Evolutionary conservation across 2,329 filamentous ascomycete species (phyloP).

Genomic region (Alternaria alternata): DNA sequence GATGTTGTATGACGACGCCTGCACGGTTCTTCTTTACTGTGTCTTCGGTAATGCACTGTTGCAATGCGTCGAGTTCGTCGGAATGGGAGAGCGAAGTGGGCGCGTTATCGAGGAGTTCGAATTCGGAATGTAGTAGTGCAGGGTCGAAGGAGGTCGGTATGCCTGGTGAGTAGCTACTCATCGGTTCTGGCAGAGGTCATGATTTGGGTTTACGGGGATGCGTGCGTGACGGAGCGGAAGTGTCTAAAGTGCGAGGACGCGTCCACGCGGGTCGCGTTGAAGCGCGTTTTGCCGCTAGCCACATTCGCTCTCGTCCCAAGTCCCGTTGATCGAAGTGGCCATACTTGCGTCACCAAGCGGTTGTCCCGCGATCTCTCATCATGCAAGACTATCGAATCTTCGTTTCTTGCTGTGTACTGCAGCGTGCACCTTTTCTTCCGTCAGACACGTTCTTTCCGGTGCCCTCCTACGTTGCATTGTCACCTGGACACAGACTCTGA

Average conservation of each 20-base stretch:
- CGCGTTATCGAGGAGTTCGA: slow-evolving; percentile 31
- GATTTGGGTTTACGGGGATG: background rate
- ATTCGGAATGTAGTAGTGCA: slow-evolving; percentile 59
- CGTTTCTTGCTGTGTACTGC: background rate
- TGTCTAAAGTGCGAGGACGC: slow-evolving; percentile 13
- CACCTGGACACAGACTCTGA: background rate
- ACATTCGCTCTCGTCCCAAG: slow-evolving; percentile 11
- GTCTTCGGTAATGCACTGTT: slow-evolving; percentile 53
- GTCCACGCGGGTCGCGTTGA: slow-evolving; percentile 19
- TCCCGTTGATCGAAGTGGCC: background rate
- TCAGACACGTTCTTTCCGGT: background rate
- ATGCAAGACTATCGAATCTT: background rate
- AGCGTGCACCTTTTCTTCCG: background rate
- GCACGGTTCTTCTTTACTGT: slow-evolving; percentile 53
- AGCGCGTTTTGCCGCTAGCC: slow-evolving; percentile 27
- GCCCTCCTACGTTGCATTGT: background rate
- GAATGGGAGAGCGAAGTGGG: slow-evolving; percentile 44
- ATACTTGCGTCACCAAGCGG: background rate
- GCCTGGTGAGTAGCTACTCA: slow-evolving; percentile 41
- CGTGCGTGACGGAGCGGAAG: slow-evolving; percentile 7
- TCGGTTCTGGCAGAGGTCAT: slow-evolving; percentile 17
- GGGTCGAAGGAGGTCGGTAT: slow-evolving; percentile 61
- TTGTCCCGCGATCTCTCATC: background rate
- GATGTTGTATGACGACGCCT: slow-evolving; percentile 61
- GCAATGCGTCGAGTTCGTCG: slow-evolving; percentile 59